A percentile compares a stretch with the other conserved stretches of the same genome.
Evolutionary conservation across 352 stramenopile genomes (phyloP).

Genomic region (Sclerospora graminicola): DNA sequence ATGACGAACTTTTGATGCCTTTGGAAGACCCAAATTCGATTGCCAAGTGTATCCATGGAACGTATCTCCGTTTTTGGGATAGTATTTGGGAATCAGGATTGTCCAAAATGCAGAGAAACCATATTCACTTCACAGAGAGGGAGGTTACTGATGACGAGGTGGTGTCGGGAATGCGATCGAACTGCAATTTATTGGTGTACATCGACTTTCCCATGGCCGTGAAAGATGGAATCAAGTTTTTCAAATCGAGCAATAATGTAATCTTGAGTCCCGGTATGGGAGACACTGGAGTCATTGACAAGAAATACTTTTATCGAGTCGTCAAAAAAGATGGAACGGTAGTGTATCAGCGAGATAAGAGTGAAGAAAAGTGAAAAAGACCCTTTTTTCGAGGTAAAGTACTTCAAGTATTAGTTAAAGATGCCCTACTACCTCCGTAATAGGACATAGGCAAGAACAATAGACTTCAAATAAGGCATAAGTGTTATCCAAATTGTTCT

Average conservation of each 20-base stretch:
- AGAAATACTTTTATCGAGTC: conserved; percentile 52
- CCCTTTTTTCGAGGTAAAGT: too few relatives aligned
- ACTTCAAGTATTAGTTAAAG: too few relatives aligned
- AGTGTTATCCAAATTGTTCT: too few relatives aligned
- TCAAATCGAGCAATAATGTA: conserved; percentile 79
- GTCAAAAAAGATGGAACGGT: conserved; percentile 38
- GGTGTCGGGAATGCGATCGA: conserved; percentile 66
- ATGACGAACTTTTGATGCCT: conserved; percentile 61
- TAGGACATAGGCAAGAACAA: too few relatives aligned
- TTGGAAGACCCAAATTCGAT: conserved; percentile 38
- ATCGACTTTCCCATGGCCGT: conserved; percentile 50
- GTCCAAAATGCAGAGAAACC: conserved; percentile 74
- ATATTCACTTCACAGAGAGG: conserved; percentile 74
- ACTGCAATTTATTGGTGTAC: conserved; percentile 69
- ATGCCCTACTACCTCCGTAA: too few relatives aligned
- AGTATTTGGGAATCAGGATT: conserved; percentile 50
- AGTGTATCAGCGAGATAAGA: conserved; percentile 34
- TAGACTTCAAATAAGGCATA: too few relatives aligned
- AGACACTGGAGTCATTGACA: conserved; percentile 36
- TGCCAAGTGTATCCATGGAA: conserved; percentile 63
- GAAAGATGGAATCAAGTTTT: conserved; percentile 68
- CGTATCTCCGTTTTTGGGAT: conserved; percentile 58
- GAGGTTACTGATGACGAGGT: conserved; percentile 43
- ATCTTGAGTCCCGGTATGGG: conserved; percentile 52
- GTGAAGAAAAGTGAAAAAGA: background rate